A percentile compares a stretch with the other conserved stretches of the same genome.
These are phyloP conservation scores for Pythium graminicola DNA, from an alignment of 352 stramenopile genomes.

Conservation along the genomic window DNA sequence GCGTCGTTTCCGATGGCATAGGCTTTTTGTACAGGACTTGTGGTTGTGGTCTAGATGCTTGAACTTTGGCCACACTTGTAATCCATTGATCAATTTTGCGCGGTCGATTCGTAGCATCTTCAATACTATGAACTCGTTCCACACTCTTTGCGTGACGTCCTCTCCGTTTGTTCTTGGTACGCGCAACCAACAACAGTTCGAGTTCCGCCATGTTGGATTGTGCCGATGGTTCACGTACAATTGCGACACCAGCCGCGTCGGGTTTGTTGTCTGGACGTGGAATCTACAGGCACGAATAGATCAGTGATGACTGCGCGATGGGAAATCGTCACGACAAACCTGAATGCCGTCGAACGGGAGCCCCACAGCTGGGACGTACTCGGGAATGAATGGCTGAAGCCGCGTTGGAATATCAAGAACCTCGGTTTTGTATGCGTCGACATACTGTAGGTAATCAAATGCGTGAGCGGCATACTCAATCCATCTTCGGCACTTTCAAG, in stretches of 20 bases:
- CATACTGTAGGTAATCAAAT: slow-evolving; percentile 33
- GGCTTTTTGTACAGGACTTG: slow-evolving; percentile 78
- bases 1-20: slow-evolving; percentile 65
- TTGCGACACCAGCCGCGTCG: slow-evolving; percentile 70
- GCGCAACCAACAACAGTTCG: slow-evolving; percentile 83
- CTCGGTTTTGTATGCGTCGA: slow-evolving; percentile 83
- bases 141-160: slow-evolving; percentile 10
- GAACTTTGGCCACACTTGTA: slow-evolving; percentile 83
- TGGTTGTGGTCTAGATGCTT: slow-evolving; percentile 67
- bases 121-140: slow-evolving; percentile 81
- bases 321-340: too few relatives aligned
- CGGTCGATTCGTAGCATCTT: slow-evolving; percentile 78
- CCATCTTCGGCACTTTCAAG: not conserved
- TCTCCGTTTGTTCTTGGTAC: slow-evolving; percentile 25
- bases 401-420: slow-evolving; percentile 85
- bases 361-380: slow-evolving; percentile 82
- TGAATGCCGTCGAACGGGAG: slow-evolving; percentile 67
- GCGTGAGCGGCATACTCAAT: not conserved
- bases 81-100: slow-evolving; percentile 92
- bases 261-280: slow-evolving; percentile 76
- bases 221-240: slow-evolving; percentile 81
- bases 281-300: too few relatives aligned
- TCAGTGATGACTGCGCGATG: too few relatives aligned
- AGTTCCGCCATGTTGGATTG: slow-evolving; percentile 87
- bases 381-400: slow-evolving; percentile 91